These are phyloP conservation scores for Tuber brumale DNA, from an alignment of 495 filamentous ascomycete species.

Conservation along the genomic window DNA sequence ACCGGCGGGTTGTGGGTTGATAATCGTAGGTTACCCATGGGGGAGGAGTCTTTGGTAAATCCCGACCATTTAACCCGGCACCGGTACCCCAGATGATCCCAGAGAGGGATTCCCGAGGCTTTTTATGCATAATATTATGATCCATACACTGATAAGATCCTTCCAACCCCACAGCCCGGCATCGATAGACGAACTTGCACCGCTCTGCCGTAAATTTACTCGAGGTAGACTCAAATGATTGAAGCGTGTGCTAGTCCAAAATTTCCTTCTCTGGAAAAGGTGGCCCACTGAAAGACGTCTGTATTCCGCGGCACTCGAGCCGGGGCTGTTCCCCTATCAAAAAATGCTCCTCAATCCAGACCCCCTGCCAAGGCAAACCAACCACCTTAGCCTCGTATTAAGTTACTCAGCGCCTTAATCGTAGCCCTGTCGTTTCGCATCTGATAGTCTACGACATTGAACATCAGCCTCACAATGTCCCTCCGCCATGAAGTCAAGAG, in stretches of 20 bases:
- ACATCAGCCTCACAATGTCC: constrained; percentile 34
- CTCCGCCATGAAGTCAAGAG: constrained; percentile 74
- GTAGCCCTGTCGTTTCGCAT: neutral
- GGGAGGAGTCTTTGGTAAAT: neutral
- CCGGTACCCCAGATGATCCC: neutral
- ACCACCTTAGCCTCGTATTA: neutral
- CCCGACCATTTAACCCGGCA: neutral
- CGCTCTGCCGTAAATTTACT: neutral
- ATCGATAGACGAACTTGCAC: neutral
- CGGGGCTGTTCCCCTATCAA: constrained; percentile 8
- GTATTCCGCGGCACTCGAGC: neutral
- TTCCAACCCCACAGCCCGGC: neutral
- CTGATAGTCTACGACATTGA: neutral
- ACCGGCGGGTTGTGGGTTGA: neutral
- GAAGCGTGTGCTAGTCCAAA: neutral
- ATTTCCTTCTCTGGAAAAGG: neutral
- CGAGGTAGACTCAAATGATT: too few species aligned
- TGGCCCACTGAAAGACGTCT: neutral
- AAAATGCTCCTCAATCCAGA: constrained; percentile 2
- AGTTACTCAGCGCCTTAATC: neutral
- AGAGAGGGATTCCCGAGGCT: neutral
- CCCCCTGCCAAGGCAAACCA: neutral
- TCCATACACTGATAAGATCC: neutral
- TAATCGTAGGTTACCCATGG: neutral
- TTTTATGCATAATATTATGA: neutral